Evolutionary conservation across 352 stramenopile genomes (phyloP), one percentile per base, ranked within the genome.

Genomic region (Phytophthora quininea): DNA sequence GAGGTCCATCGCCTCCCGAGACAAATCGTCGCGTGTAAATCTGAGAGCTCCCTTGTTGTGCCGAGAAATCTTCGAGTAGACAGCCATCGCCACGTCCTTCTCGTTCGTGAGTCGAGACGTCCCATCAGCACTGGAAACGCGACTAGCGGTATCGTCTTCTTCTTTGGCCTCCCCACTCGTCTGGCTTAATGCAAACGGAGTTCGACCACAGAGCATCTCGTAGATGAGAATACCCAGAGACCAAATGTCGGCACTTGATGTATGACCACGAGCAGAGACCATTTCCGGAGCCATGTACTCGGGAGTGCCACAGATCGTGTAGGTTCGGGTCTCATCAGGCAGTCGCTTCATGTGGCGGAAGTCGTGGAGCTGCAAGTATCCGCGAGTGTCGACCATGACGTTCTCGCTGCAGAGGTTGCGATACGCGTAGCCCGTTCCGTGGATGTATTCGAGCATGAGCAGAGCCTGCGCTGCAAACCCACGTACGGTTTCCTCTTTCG

Each of bases 271-370:
- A 2, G 88, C 89, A 0, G 87, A 95, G 37, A 97, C 77, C 86
- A 97, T 93, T 66, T 97, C 90, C 0, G 90, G 90, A 8, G 90
- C 84, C 76, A 96, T 94, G 73, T 96, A 97, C 72, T 97, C 90
- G 31, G 90, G 82, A 27, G 89, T 96, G 8, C 89, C 89, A 46
- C 88, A 96, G 58, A 97, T 92, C 33, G 90, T 96, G 72, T 95
- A 94, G 32, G 90, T 96, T 11, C 86, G 81, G 15, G 80, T 81
- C 58, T 94, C 83, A 54, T 96, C 88, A 7, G 84, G 82, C 4
- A 93, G 79, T 46, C 90, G 90, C 63, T 93, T 93, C 84, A 92
- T 90, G 69, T 92, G 82, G 42, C 84, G 72, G 69, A 96, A 96
- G 62, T 97, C 90, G 60, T 93, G 81, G 5, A 97, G 75, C 64